These are phyloP conservation scores for Artemisia argyi DNA, from an alignment of 129 eudicot genomes.

Conservation along the genomic window DNA sequence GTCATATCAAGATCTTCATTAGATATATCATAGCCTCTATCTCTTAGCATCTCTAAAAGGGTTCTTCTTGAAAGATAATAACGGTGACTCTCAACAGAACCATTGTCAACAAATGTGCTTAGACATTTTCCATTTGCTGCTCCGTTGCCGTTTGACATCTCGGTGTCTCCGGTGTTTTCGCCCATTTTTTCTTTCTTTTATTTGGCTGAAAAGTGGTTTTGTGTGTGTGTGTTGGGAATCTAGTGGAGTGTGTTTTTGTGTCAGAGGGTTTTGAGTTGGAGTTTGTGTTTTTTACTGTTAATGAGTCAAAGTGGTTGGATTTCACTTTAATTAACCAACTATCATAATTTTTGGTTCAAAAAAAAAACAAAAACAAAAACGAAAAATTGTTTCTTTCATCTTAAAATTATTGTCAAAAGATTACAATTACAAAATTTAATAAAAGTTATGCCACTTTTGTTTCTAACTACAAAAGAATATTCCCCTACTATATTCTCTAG, in stretches of 20 bases:
- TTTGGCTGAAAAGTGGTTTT: not conserved
- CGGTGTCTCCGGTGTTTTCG: constrained; percentile 35
- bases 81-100: constrained; percentile 67
- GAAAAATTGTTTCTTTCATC: no score
- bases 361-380: no score
- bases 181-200: constrained; percentile 9
- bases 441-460: no score
- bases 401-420: no score
- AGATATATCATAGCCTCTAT: constrained; percentile 74
- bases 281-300: no score
- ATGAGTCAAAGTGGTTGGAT: no score
- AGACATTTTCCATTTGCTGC: constrained; percentile 34
- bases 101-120: constrained; percentile 57
- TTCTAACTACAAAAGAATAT: no score
- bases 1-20: constrained; percentile 54
- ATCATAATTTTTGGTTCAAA: no score
- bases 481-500: no score
- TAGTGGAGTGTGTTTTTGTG: not conserved
- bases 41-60: constrained; percentile 74
- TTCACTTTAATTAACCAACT: no score
- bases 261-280: not conserved
- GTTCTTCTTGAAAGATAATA: constrained; percentile 86
- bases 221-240: constrained; percentile 5
- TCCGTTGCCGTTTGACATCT: constrained; percentile 27
- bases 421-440: no score